Percentiles rank a stretch among this genome's conserved stretches.
These are phyloP conservation scores for Anthoceros angustus DNA, from an alignment of 225 moss, liverwort and hornwort species.

Conservation along the genomic window DNA sequence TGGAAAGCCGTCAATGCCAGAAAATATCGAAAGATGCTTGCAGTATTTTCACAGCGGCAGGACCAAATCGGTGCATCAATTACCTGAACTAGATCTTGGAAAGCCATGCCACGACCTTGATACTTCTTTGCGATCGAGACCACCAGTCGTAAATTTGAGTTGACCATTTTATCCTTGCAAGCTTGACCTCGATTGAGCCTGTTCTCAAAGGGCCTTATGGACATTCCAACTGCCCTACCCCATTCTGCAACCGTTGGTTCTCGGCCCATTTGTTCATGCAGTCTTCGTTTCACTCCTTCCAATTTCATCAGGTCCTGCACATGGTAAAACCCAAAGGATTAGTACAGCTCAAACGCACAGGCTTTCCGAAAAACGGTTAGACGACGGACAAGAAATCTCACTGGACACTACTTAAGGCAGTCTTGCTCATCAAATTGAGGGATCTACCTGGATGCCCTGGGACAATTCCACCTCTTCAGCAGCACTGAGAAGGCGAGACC, in stretches of 20 bases:
- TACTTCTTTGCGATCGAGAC: constrained; percentile 84
- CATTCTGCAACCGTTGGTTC: constrained; percentile 75
- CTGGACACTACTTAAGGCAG: background rate
- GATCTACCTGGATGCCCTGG: constrained; percentile 45
- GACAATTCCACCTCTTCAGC: constrained; percentile 66
- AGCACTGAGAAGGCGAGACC: constrained; percentile 48
- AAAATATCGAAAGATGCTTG: too few species aligned
- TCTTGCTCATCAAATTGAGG: background rate
- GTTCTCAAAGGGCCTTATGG: constrained; percentile 44
- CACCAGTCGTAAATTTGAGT: constrained; percentile 79
- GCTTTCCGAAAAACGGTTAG: background rate
- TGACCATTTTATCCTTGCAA: constrained; percentile 94
- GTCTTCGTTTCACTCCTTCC: constrained; percentile 40
- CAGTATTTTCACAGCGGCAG: too few species aligned
- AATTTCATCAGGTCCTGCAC: constrained; percentile 51
- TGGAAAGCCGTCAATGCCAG: background rate
- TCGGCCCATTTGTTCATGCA: constrained; percentile 63
- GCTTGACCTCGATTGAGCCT: constrained; percentile 59
- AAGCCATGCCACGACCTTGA: constrained; percentile 81
- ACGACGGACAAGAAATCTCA: too few species aligned
- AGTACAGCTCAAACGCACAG: background rate
- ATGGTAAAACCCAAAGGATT: background rate
- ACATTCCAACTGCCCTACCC: constrained; percentile 68
- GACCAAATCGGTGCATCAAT: background rate
- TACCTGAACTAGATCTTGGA: constrained; percentile 92